Base-by-base conservation (phyloP, 1,139 yeast genomes). In the Geotrichum reessii region DNA sequence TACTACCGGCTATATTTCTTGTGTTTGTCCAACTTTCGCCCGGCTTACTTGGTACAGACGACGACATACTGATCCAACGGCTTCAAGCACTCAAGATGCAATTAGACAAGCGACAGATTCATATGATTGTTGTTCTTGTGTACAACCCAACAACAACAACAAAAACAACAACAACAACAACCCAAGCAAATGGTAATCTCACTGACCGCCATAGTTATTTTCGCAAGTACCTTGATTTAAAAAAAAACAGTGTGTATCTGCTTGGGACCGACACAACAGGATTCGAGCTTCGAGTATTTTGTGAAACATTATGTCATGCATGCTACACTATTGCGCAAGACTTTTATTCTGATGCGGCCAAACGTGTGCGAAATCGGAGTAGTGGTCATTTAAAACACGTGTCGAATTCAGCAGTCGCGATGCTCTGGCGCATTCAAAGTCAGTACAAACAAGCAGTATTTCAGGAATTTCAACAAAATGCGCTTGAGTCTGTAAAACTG, bases 401-500 rank as follows among this genome's bases (percentile, higher is more conserved):
- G 28, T 47, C 61, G 47, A 64, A 12, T 44, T 59, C 33, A 56
- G 58, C 17, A 50, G 37, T 21, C 55, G 50, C 25, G 61, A 50
- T 17, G 50, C 49, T 19, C 50, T 78, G 81, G 77, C 77, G 77
- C 14, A 75, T 80, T 0, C 71, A 85, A 28, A 80, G 80, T 62
- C 74, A 79, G 1, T 66, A 80, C 61, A 82, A 82, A 63, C 68
- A 75, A 47, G 83, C 82, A 0, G 69, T 76, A 1, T 67, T 81
- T 52, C 73, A 78, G 12, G 83, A 81, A 64, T 69, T 80, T 61
- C 73, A 75, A 57, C 79, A 76, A 28, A 78, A 79, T 22, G 66
- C 75, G 27, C 83, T 79, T 8, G 67, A 73, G 17, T 75, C 84
- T 0, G 69, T 78, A 12, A 80, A 78, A 59, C 66, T 74, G n/a